Evolutionary conservation across 2,329 filamentous ascomycete genomes (phyloP).

Genomic region (Lachnellula occidentalis): DNA sequence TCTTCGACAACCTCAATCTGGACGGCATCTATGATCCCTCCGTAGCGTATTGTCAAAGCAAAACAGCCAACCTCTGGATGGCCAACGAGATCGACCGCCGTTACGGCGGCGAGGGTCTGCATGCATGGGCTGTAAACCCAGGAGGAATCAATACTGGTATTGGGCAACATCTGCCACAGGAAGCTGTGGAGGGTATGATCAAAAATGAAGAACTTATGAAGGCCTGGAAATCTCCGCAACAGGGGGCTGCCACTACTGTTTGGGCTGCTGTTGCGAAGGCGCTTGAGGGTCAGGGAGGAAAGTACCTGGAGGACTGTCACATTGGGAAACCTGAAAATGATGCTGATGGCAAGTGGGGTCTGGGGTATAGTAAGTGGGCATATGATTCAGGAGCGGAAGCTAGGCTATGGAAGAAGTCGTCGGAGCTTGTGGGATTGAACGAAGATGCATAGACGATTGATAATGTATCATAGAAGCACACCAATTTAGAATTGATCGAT

Average conservation of each 20-base stretch:
- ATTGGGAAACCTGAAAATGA: constrained; percentile 29
- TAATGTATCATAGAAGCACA: background rate
- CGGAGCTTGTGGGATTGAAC: constrained; percentile 28
- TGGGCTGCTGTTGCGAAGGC: constrained; percentile 31
- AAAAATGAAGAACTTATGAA: constrained; percentile 22
- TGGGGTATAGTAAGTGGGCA: constrained; percentile 20
- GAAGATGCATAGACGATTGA: constrained; percentile 1
- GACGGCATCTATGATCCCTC: constrained; percentile 33
- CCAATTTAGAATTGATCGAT: background rate
- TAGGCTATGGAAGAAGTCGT: constrained; percentile 37
- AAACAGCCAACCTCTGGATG: constrained; percentile 42
- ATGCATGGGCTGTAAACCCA: constrained; percentile 38
- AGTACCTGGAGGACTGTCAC: constrained; percentile 36
- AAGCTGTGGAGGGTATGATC: constrained; percentile 39
- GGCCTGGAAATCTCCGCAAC: constrained; percentile 23
- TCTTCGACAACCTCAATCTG: constrained; percentile 28
- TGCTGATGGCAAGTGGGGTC: constrained; percentile 17
- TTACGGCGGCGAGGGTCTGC: constrained; percentile 36
- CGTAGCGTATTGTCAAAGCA: constrained; percentile 38
- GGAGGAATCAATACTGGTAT: constrained; percentile 32
- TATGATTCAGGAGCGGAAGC: constrained; percentile 36
- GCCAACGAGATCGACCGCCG: constrained; percentile 43
- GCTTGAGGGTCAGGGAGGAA: constrained; percentile 39
- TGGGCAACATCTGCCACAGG: constrained; percentile 33
- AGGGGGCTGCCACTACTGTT: constrained; percentile 38